Conservation (phyloP, 257 asterid genomes). For the Ehretia macrophylla region DNA sequence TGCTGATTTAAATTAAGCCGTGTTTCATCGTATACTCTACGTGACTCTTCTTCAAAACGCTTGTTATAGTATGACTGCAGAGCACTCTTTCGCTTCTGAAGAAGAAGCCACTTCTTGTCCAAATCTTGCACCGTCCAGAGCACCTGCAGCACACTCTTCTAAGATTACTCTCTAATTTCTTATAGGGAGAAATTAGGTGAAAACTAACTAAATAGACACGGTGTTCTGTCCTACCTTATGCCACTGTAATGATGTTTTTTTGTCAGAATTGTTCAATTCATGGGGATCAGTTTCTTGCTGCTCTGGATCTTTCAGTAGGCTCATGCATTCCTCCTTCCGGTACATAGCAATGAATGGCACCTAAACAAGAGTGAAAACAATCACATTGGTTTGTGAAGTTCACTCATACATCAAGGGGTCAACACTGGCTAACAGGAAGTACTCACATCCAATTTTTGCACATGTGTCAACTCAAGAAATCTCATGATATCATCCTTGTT, state of each 20-base stretch:
- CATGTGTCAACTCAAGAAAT: conserved; percentile 76
- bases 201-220: not conserved
- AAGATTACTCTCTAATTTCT: conserved; percentile 6
- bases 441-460: conserved; percentile 78
- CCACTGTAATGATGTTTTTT: conserved; percentile 63
- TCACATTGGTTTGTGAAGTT: conserved; percentile 4
- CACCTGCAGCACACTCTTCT: conserved; percentile 47
- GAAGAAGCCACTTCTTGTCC: conserved; percentile 93
- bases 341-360: conserved; percentile 92
- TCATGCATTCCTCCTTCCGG: conserved; percentile 81
- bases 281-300: conserved; percentile 45
- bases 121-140: conserved; percentile 93
- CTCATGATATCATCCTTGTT: conserved; percentile 66
- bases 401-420: not conserved
- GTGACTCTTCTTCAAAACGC: conserved; percentile 77
- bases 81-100: conserved; percentile 88
- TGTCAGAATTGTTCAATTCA: conserved; percentile 39
- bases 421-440: conserved; percentile 11
- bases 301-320: conserved; percentile 71
- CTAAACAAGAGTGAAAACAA: conserved; percentile 32
- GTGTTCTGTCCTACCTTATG: conserved; percentile 54
- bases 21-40: conserved; percentile 75
- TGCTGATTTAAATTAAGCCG: conserved; percentile 61
- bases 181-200: not conserved
- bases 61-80: conserved; percentile 59